These are phyloP conservation scores for Cryptosporidium sp. DNA, from an alignment of 169 alveolate genomes.

Conservation along the genomic window DNA sequence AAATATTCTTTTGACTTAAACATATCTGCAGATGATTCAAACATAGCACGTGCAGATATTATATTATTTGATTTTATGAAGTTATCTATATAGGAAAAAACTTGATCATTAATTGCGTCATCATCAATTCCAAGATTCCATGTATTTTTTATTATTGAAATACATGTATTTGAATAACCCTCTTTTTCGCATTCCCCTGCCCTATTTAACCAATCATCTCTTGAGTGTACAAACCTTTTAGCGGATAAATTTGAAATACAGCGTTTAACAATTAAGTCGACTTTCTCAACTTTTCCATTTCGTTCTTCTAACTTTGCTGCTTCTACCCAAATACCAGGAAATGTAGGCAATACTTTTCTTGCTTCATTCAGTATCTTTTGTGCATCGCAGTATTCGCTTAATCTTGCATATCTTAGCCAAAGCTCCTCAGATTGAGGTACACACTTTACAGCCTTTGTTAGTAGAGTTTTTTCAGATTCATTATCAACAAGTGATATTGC, in stretches of 20 bases:
- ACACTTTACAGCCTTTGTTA: conserved; percentile 98
- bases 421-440: conserved; percentile 96
- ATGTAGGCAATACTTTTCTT: conserved; percentile 95
- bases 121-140: conserved; percentile 82
- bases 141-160: conserved; percentile 89
- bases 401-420: conserved; percentile 98
- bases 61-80: conserved; percentile 84
- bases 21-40: conserved; percentile 86
- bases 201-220: conserved; percentile 92
- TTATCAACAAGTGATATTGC: conserved; percentile 94
- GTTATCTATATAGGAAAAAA: conserved; percentile 87
- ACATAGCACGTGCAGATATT: conserved; percentile 90
- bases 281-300: conserved; percentile 85
- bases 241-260: conserved; percentile 88
- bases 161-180: conserved; percentile 87
- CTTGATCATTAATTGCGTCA: conserved; percentile 81
- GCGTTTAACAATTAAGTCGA: conserved; percentile 86
- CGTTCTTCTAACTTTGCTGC: conserved; percentile 98
- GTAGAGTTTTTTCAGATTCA: conserved; percentile 92
- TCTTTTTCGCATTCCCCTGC: conserved; percentile 92
- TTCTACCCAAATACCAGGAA: conserved; percentile 94
- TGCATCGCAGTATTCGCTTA: conserved; percentile 96
- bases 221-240: conserved; percentile 85
- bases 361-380: conserved; percentile 97
- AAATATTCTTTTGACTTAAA: conserved; percentile 86